Percentiles rank a stretch among this genome's conserved stretches.
phyloP scores from a whole-genome alignment of 2,329 filamentous ascomycete genomes.

The Verticillium klebahnii region DNA sequence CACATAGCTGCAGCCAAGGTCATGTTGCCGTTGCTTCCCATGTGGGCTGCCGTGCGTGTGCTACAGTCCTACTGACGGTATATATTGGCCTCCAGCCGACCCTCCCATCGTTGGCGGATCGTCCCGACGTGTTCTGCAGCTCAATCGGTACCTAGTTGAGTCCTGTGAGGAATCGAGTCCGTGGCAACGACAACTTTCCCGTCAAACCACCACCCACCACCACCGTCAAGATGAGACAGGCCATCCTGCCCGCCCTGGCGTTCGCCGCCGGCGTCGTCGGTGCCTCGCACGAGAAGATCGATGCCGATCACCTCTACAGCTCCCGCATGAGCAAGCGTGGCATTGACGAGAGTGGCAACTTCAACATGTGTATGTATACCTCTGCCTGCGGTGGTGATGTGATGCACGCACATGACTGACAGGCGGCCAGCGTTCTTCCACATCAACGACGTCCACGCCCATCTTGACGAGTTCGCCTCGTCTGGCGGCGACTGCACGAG shows the following conservation, averaged over 20 bases:
- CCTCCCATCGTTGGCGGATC: background rate
- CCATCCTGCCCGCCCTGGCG: constrained; percentile 6
- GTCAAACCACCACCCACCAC: background rate
- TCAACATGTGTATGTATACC: constrained; percentile 41
- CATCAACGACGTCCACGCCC: constrained; percentile 65
- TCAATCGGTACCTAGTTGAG: background rate
- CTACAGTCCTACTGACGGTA: background rate
- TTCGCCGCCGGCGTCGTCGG: constrained; percentile 21
- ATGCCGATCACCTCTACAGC: constrained; percentile 45
- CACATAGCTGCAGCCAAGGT: background rate
- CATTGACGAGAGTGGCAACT: constrained; percentile 43
- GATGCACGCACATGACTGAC: background rate
- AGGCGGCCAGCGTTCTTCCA: constrained; percentile 53
- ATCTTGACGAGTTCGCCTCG: constrained; percentile 58
- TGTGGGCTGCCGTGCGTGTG: background rate
- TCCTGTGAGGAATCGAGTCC: background rate
- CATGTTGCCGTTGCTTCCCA: background rate
- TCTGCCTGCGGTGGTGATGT: background rate
- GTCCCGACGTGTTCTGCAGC: background rate
- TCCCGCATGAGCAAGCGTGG: constrained; percentile 43
- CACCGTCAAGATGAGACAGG: constrained; percentile 1
- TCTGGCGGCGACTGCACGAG: constrained; percentile 58
- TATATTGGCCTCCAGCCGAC: background rate
- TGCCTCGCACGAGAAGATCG: constrained; percentile 21
- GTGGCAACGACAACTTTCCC: background rate